A percentile compares a stretch with the other conserved stretches of the same genome.
phyloP scores from a whole-genome alignment of 1,139 yeast species.

The Blastobotrys capitulatus region DNA sequence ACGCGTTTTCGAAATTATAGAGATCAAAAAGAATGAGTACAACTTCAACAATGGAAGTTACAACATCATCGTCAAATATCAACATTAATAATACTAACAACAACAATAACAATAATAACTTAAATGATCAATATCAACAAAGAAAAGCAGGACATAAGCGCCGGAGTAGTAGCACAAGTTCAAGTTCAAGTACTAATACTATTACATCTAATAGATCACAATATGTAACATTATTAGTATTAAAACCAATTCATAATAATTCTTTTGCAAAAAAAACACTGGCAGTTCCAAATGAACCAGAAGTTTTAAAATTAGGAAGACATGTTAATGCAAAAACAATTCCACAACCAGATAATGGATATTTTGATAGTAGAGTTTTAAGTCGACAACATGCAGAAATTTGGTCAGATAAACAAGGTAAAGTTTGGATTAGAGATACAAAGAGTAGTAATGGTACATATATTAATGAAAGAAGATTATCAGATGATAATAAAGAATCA shows the following conservation, averaged over 20 bases:
- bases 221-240: conserved; percentile 49
- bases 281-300: conserved; percentile 76
- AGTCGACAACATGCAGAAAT: conserved; percentile 92
- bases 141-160: neutral
- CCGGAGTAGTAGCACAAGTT: conserved; percentile 1
- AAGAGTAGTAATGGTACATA: conserved; percentile 95
- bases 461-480: conserved; percentile 68
- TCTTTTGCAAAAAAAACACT: conserved; percentile 78
- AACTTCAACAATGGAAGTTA: neutral
- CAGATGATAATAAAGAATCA: conserved; percentile 47
- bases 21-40: neutral
- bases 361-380: conserved; percentile 87
- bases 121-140: neutral
- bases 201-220: conserved; percentile 26
- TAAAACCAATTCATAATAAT: conserved; percentile 65
- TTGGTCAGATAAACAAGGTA: conserved; percentile 63
- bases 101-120: neutral
- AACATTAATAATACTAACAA: neutral
- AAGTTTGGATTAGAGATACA: conserved; percentile 73
- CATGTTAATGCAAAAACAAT: conserved; percentile 70
- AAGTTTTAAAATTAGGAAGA: conserved; percentile 80
- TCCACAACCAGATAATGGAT: conserved; percentile 82
- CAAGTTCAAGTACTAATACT: neutral
- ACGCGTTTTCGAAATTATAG: neutral
- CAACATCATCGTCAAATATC: neutral